These are phyloP conservation scores for Phyllachora maydis DNA, from an alignment of 2,329 filamentous ascomycete species.

Conservation along the genomic window DNA sequence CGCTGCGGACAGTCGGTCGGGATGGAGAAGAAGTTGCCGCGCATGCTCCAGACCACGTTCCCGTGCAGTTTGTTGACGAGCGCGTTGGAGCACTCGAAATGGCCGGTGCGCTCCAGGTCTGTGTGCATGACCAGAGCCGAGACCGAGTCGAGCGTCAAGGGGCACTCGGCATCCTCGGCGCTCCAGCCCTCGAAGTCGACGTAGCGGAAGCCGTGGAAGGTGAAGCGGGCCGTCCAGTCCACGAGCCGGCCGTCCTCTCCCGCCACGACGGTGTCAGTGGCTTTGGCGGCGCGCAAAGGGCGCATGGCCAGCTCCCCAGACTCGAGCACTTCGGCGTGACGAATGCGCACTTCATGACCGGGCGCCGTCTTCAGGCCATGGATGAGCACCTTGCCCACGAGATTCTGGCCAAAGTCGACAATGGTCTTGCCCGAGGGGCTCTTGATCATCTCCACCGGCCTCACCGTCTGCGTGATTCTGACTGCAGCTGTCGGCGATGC, in stretches of 20 bases:
- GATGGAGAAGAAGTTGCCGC: constrained; percentile 33
- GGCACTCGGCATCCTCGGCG: constrained; percentile 3
- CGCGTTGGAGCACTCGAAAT: constrained; percentile 27
- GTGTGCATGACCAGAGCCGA: constrained; percentile 21
- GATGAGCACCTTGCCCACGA: constrained; percentile 27
- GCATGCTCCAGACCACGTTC: constrained; percentile 35
- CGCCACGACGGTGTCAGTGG: constrained; percentile 16
- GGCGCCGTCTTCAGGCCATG: constrained; percentile 12
- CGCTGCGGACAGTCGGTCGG: constrained; percentile 37
- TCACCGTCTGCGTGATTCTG: constrained; percentile 11
- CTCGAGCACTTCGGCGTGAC: constrained; percentile 34
- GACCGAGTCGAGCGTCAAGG: constrained; percentile 5
- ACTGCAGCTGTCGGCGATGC: constrained; percentile 5
- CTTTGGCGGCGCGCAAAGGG: constrained; percentile 21
- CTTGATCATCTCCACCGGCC: constrained; percentile 10
- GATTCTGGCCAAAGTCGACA: constrained; percentile 36
- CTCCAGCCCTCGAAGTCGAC: constrained; percentile 23
- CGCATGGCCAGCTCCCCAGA: constrained; percentile 17
- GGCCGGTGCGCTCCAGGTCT: constrained; percentile 26
- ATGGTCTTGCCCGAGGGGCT: constrained; percentile 20
- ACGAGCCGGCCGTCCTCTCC: constrained; percentile 4
- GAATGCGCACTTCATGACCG: constrained; percentile 20
- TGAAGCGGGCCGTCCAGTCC: constrained; percentile 24
- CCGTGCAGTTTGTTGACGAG: constrained; percentile 30
- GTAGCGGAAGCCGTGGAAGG: constrained; percentile 31